Evolutionary conservation across 495 filamentous ascomycete genomes (phyloP).

Genomic region (Tetracladium marchalianum): DNA sequence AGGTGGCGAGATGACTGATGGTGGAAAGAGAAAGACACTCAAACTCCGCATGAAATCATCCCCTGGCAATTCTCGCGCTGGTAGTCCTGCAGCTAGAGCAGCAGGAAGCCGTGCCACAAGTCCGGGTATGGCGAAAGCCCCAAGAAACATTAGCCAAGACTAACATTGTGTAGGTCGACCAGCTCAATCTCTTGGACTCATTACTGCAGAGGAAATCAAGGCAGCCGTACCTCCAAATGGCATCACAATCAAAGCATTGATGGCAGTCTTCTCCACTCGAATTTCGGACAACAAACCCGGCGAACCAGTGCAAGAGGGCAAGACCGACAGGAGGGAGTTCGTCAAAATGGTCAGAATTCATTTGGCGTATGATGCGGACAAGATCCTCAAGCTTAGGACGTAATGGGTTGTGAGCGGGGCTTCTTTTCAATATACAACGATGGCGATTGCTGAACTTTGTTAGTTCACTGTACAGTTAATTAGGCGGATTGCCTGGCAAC

Average conservation of each 20-base stretch:
- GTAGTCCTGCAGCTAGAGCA: slow-evolving; percentile 30
- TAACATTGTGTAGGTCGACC: neutral
- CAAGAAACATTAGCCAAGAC: slow-evolving; percentile 14
- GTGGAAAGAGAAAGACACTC: slow-evolving; percentile 55
- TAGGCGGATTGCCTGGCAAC: too few species aligned
- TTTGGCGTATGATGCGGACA: slow-evolving; percentile 33
- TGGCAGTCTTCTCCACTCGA: slow-evolving; percentile 51
- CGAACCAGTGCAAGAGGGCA: slow-evolving; percentile 15
- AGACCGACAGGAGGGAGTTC: slow-evolving; percentile 32
- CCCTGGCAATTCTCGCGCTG: slow-evolving; percentile 23
- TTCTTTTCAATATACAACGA: too few species aligned
- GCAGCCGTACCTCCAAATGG: slow-evolving; percentile 47
- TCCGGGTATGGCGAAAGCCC: slow-evolving; percentile 29
- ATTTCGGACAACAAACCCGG: slow-evolving; percentile 37
- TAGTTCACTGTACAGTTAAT: too few species aligned
- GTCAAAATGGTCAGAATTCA: slow-evolving; percentile 44
- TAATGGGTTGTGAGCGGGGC: neutral
- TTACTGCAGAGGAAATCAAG: slow-evolving; percentile 61
- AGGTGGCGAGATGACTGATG: slow-evolving; percentile 67
- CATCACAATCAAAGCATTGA: slow-evolving; percentile 50
- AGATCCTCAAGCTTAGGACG: slow-evolving; percentile 27
- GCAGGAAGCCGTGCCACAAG: slow-evolving; percentile 41
- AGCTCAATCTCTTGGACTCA: slow-evolving; percentile 25
- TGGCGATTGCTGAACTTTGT: too few species aligned
- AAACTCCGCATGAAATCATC: slow-evolving; percentile 37